These are phyloP conservation scores for Phytomonas serpens DNA, from an alignment of 208 protist genomes.

Conservation along the genomic window DNA sequence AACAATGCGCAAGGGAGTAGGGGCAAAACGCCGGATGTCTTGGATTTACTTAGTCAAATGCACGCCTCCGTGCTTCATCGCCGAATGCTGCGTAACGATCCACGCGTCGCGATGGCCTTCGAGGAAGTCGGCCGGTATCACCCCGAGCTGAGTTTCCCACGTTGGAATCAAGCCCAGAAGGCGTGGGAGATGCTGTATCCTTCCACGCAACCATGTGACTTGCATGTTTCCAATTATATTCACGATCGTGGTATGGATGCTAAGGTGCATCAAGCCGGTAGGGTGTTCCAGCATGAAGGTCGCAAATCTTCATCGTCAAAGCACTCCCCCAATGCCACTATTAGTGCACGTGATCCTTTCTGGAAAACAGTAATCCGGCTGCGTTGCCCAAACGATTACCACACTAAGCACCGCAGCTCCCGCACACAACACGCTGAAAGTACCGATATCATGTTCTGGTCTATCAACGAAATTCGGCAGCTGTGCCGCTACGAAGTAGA, in stretches of 20 bases:
- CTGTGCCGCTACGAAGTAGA: slow-evolving; percentile 56
- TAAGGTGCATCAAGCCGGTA: not conserved
- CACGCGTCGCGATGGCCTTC: slow-evolving; percentile 22
- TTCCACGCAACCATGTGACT: slow-evolving; percentile 23
- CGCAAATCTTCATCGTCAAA: not conserved
- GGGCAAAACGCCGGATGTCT: slow-evolving; percentile 3
- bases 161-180: slow-evolving; percentile 41
- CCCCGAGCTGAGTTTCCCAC: slow-evolving; percentile 26
- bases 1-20: not conserved
- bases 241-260: not conserved
- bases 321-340: not conserved
- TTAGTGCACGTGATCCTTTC: slow-evolving; percentile 18
- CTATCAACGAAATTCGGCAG: slow-evolving; percentile 54
- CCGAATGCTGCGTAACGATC: slow-evolving; percentile 16
- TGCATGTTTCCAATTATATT: slow-evolving; percentile 20
- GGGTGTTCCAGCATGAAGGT: not conserved
- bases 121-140: slow-evolving; percentile 52
- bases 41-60: slow-evolving; percentile 27
- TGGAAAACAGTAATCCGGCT: slow-evolving; percentile 68
- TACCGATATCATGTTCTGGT: slow-evolving; percentile 23
- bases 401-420: not conserved
- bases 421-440: not conserved
- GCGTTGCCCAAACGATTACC: slow-evolving; percentile 23
- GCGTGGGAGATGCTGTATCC: slow-evolving; percentile 71
- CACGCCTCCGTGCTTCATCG: slow-evolving; percentile 13